phyloP scores from a whole-genome alignment of 2,329 filamentous ascomycete species.

The Epichloe uncinata region DNA sequence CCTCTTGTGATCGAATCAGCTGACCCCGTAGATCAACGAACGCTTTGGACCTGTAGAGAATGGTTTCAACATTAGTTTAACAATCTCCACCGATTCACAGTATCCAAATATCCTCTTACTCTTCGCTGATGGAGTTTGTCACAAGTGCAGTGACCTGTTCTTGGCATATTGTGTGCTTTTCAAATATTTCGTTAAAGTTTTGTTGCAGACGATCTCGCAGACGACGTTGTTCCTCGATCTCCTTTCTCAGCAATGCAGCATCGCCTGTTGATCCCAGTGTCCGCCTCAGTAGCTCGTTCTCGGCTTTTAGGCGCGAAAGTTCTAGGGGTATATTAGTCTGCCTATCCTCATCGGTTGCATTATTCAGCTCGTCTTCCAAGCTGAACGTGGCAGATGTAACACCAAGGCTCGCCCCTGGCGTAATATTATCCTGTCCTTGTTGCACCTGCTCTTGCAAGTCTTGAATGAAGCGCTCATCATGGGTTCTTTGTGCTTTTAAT shows the following conservation, averaged over 20 bases:
- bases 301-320: slow-evolving; percentile 45
- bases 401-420: slow-evolving; percentile 10
- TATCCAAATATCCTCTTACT: slow-evolving; percentile 32
- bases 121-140: slow-evolving; percentile 37
- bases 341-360: slow-evolving; percentile 26
- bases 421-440: slow-evolving; percentile 15
- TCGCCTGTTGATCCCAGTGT: slow-evolving; percentile 41
- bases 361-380: slow-evolving; percentile 48
- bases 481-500: slow-evolving; percentile 31
- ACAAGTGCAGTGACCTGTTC: slow-evolving; percentile 44
- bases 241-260: slow-evolving; percentile 38
- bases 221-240: slow-evolving; percentile 41
- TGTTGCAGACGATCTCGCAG: slow-evolving; percentile 38
- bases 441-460: slow-evolving; percentile 48
- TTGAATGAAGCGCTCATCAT: slow-evolving; percentile 40
- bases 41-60: slow-evolving; percentile 40
- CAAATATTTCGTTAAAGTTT: slow-evolving; percentile 42
- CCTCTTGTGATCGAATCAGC: slow-evolving; percentile 29
- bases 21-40: slow-evolving; percentile 38
- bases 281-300: slow-evolving; percentile 45
- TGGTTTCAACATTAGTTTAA: slow-evolving; percentile 9
- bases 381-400: slow-evolving; percentile 21
- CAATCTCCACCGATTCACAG: background rate
- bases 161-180: slow-evolving; percentile 43
- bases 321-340: slow-evolving; percentile 34